These are phyloP conservation scores for Misopates orontium DNA, from an alignment of 257 asterid species.

Conservation along the genomic window DNA sequence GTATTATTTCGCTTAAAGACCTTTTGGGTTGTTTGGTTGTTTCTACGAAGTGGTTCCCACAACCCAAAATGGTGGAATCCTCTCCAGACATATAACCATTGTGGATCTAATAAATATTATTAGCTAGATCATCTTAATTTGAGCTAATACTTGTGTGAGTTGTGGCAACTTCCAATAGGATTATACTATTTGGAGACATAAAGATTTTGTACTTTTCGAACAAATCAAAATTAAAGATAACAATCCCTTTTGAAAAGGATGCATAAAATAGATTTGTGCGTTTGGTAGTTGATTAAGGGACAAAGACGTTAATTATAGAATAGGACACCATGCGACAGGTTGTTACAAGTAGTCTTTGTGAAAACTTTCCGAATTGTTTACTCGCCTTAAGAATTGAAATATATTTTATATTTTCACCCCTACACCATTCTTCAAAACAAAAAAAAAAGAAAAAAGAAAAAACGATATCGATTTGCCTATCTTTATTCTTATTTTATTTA, in stretches of 20 bases:
- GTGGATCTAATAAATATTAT: conserved; percentile 6
- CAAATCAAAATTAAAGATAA: conserved; percentile 15
- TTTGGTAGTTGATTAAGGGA: conserved; percentile 41
- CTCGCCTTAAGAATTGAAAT: no score
- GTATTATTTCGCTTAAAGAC: conserved; percentile 22
- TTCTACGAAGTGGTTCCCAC: conserved; percentile 43
- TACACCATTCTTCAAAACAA: no score
- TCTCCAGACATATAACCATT: conserved; percentile 12
- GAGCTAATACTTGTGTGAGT: not conserved
- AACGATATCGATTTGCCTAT: no score
- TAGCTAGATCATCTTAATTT: conserved; percentile 8
- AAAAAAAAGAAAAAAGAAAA: no score
- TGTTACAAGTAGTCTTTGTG: conserved; percentile 1
- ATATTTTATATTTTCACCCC: no score
- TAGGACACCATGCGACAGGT: conserved; percentile 29
- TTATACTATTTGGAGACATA: conserved; percentile 21
- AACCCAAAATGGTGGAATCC: conserved; percentile 11
- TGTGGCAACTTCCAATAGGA: conserved; percentile 38
- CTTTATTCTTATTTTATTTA: no score
- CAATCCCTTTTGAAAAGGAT: conserved; percentile 12
- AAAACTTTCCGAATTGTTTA: no score
- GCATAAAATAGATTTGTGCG: conserved; percentile 21
- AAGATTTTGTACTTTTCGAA: conserved; percentile 25
- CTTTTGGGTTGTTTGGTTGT: conserved; percentile 28
- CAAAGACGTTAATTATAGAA: conserved; percentile 17